phyloP scores from a whole-genome alignment of 768 basidiomycete species.

The Boletus rubroflammeus region DNA sequence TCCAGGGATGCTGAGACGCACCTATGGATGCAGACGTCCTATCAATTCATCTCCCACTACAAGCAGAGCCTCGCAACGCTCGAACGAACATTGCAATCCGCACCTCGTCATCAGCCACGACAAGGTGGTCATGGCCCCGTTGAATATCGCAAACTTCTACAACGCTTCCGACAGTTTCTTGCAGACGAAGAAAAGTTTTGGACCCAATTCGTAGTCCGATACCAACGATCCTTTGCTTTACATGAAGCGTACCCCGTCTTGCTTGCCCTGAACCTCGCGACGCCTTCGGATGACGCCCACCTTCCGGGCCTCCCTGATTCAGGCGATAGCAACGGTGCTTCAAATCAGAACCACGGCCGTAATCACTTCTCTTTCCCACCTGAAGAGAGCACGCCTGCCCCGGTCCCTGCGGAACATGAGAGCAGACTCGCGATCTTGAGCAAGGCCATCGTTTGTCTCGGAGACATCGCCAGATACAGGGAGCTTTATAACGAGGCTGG shows the following conservation, averaged over 20 bases:
- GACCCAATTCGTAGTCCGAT: constrained; percentile 70
- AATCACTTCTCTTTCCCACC: constrained; percentile 65
- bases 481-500: constrained; percentile 82
- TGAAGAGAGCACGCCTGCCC: constrained; percentile 45
- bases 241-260: constrained; percentile 60
- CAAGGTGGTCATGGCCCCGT: constrained; percentile 56
- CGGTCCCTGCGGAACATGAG: constrained; percentile 38
- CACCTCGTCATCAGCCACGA: constrained; percentile 36
- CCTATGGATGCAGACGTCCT: constrained; percentile 92
- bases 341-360: constrained; percentile 38
- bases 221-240: constrained; percentile 70
- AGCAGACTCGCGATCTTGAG: constrained; percentile 71
- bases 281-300: constrained; percentile 37
- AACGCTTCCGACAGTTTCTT: constrained; percentile 87
- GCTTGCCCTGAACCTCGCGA: constrained; percentile 50
- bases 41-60: constrained; percentile 79
- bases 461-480: constrained; percentile 91
- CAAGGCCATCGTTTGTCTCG: constrained; percentile 88
- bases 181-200: constrained; percentile 91
- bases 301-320: constrained; percentile 23
- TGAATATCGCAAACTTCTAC: constrained; percentile 81
- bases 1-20: constrained; percentile 78
- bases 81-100: constrained; percentile 52
- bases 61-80: constrained; percentile 69
- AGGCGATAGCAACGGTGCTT: constrained; percentile 17